These are phyloP conservation scores for Pascua sp. DNA, from an alignment of 1,284 basidiomycete species.

Conservation along the genomic window DNA sequence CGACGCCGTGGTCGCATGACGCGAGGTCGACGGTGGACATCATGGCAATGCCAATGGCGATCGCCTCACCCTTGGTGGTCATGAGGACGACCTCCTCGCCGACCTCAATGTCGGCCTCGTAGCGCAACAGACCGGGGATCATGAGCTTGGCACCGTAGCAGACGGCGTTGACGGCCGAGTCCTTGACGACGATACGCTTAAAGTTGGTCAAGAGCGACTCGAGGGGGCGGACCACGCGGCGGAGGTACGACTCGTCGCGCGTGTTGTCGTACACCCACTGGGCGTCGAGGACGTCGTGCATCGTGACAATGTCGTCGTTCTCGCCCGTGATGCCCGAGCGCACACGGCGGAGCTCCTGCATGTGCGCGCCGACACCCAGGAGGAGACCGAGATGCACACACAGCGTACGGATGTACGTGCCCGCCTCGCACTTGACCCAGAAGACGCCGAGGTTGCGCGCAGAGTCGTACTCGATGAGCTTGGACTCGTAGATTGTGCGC, in stretches of 20 bases:
- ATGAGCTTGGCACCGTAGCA: slow-evolving; percentile 99
- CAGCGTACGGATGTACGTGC: slow-evolving; percentile 93
- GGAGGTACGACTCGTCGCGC: slow-evolving; percentile 96
- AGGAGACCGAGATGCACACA: slow-evolving; percentile 96
- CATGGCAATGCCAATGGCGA: slow-evolving; percentile 93
- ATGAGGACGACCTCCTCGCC: slow-evolving; percentile 98
- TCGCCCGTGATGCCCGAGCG: slow-evolving; percentile 94
- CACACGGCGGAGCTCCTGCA: slow-evolving; percentile 97
- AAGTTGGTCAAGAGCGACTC: slow-evolving; percentile 93
- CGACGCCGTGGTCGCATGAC: slow-evolving; percentile 97
- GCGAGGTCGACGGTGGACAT: slow-evolving; percentile 99
- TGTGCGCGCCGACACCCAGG: slow-evolving; percentile 96
- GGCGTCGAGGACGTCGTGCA: slow-evolving; percentile 99
- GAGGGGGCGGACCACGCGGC: slow-evolving; percentile 88
- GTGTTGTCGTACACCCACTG: slow-evolving; percentile 99
- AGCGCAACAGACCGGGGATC: slow-evolving; percentile 97
- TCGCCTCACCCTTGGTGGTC: slow-evolving; percentile 99
- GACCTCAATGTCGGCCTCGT: slow-evolving; percentile 91
- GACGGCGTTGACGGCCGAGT: slow-evolving; percentile 97
- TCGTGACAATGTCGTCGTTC: slow-evolving; percentile 97
- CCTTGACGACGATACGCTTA: slow-evolving; percentile 99
- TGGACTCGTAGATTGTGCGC: slow-evolving; percentile 95
- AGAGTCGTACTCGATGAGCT: slow-evolving; percentile 95
- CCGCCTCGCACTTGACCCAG: slow-evolving; percentile 98
- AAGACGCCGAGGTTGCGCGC: slow-evolving; percentile 95